These are phyloP conservation scores for Hansenula lynferdii DNA, from an alignment of 1,139 yeast genomes.

Conservation along the genomic window DNA sequence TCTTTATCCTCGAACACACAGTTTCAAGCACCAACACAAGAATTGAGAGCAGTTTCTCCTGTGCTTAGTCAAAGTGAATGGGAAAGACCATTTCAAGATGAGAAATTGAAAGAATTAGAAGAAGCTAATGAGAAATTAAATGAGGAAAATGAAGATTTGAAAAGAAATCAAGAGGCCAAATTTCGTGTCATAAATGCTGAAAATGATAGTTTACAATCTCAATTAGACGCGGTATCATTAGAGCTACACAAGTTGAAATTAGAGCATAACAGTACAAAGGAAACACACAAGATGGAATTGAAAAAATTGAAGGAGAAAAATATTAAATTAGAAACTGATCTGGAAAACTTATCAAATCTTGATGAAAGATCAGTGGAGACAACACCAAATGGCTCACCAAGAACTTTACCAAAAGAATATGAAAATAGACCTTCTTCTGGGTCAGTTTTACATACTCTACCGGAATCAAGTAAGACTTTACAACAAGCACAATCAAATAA, in stretches of 20 bases:
- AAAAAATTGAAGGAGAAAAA: slow-evolving; percentile 12
- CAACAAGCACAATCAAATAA: slow-evolving; percentile 2
- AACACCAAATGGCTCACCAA: slow-evolving; percentile 9
- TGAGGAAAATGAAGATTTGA: slow-evolving; percentile 8
- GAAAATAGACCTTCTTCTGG: not conserved
- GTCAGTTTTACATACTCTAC: not conserved
- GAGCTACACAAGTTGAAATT: slow-evolving; percentile 16
- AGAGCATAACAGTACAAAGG: slow-evolving; percentile 13
- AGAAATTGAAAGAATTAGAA: slow-evolving; percentile 9
- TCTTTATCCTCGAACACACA: not conserved
- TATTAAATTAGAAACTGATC: slow-evolving; percentile 9
- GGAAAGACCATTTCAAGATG: slow-evolving; percentile 4
- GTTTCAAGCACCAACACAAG: not conserved
- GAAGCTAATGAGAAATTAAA: slow-evolving; percentile 9
- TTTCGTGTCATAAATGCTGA: not conserved
- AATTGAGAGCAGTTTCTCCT: slow-evolving; percentile 5
- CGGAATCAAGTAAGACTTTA: not conserved
- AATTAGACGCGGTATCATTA: slow-evolving; percentile 8
- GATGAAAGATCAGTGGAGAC: slow-evolving; percentile 3
- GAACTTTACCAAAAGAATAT: not conserved
- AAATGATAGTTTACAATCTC: slow-evolving; percentile 5
- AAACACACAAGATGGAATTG: slow-evolving; percentile 15
- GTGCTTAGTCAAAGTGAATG: slow-evolving; percentile 9
- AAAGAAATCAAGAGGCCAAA: not conserved
- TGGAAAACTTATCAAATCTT: slow-evolving; percentile 4